Evolutionary conservation across 2,329 filamentous ascomycete species (phyloP).

Genomic region (Monilinia aucupariae): DNA sequence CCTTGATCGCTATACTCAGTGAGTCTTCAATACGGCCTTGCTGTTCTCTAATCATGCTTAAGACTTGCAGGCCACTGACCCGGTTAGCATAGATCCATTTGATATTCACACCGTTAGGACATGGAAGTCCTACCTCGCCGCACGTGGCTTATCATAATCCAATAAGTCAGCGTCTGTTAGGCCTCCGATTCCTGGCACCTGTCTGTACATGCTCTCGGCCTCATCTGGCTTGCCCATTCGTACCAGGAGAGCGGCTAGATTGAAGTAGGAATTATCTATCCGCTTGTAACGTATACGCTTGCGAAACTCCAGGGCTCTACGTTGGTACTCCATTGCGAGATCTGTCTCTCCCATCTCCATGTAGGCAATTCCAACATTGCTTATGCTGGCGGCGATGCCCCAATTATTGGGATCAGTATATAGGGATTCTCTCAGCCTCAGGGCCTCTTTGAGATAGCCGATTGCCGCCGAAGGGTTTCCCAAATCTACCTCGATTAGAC

Average conservation of each 20-base stretch:
- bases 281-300: not conserved
- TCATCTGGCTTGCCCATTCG: not conserved
- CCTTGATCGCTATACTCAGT: not conserved
- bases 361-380: not conserved
- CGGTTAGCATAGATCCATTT: not conserved
- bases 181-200: not conserved
- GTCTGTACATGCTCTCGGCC: not conserved
- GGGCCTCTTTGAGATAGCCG: not conserved
- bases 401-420: not conserved
- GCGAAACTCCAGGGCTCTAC: not conserved
- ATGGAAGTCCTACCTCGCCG: not conserved
- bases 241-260: not conserved
- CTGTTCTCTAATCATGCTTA: not conserved
- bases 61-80: not conserved
- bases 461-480: not conserved
- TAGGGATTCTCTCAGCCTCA: no score
- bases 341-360: not conserved
- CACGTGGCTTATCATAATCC: not conserved
- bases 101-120: not conserved
- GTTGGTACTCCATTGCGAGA: not conserved
- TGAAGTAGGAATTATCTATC: not conserved
- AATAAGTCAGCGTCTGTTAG: not conserved
- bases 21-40: not conserved
- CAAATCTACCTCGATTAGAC: not conserved
- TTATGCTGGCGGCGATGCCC: not conserved